Percentiles rank a stretch among this genome's conserved stretches.
These are phyloP conservation scores for Erodium trifolium DNA, from an alignment of 441 rosid species.

Conservation along the genomic window DNA sequence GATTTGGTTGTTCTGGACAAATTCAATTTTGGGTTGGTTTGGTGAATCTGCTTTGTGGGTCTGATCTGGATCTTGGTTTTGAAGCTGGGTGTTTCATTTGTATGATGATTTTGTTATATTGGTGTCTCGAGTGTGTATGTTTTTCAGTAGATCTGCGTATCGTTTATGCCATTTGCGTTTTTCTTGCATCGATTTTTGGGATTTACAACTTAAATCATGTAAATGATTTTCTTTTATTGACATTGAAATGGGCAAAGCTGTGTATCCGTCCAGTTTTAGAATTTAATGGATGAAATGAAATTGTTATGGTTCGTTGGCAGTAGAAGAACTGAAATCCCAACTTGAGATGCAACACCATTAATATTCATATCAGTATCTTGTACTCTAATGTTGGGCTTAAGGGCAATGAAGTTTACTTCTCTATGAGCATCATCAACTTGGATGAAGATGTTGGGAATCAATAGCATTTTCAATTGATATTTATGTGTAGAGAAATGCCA, in stretches of 20 bases:
- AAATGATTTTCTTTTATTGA: neutral
- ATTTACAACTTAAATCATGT: neutral
- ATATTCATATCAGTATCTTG: neutral
- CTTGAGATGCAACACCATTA: neutral
- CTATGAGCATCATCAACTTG: neutral
- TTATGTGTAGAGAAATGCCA: too few relatives aligned
- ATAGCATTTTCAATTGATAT: too few relatives aligned
- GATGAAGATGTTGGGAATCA: neutral
- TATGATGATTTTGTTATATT: neutral
- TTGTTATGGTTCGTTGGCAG: neutral
- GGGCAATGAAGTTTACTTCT: neutral
- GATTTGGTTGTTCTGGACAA: too few relatives aligned
- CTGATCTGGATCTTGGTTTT: neutral
- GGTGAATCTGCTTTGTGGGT: constrained; percentile 7
- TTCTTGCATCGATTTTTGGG: neutral
- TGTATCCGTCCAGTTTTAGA: neutral
- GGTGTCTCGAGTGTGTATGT: neutral
- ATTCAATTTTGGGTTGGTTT: neutral
- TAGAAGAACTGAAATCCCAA: neutral
- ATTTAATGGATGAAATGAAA: neutral
- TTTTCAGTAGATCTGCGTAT: neutral
- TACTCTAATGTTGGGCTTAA: neutral
- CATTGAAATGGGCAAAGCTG: neutral
- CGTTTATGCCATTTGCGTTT: neutral
- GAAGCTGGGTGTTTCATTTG: neutral